These are phyloP conservation scores for Rubroshorea leprosula DNA, from an alignment of 345 rosid species.

Conservation along the genomic window DNA sequence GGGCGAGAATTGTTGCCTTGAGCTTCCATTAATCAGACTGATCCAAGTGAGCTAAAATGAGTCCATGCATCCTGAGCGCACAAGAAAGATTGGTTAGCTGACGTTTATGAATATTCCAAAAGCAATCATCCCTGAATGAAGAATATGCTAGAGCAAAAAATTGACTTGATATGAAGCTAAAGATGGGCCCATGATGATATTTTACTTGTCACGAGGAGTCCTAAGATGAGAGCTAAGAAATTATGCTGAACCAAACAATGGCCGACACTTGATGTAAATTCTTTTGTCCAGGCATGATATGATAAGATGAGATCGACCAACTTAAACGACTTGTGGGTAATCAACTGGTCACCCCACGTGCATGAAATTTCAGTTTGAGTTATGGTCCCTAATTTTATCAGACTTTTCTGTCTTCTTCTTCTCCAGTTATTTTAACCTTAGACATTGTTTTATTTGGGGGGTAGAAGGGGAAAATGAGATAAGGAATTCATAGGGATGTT, in stretches of 20 bases:
- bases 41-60: constrained; percentile 66
- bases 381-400: background rate
- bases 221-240: background rate
- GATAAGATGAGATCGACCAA: no score
- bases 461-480: no score
- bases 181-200: constrained; percentile 13
- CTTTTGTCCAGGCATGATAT: background rate
- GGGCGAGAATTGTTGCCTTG: background rate
- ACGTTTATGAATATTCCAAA: background rate
- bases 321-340: constrained; percentile 5
- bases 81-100: background rate
- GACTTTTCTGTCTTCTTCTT: background rate
- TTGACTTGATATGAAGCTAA: no score
- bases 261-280: background rate
- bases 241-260: background rate
- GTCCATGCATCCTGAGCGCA: constrained; percentile 75
- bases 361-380: constrained; percentile 6
- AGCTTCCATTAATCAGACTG: constrained; percentile 22
- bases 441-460: no score
- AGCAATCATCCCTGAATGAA: no score
- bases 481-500: no score
- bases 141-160: no score
- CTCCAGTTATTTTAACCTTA: no score
- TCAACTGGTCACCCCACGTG: constrained; percentile 14
- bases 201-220: background rate